Conservation (phyloP, 352 stramenopile species). For the Peronospora farinosa region DNA sequence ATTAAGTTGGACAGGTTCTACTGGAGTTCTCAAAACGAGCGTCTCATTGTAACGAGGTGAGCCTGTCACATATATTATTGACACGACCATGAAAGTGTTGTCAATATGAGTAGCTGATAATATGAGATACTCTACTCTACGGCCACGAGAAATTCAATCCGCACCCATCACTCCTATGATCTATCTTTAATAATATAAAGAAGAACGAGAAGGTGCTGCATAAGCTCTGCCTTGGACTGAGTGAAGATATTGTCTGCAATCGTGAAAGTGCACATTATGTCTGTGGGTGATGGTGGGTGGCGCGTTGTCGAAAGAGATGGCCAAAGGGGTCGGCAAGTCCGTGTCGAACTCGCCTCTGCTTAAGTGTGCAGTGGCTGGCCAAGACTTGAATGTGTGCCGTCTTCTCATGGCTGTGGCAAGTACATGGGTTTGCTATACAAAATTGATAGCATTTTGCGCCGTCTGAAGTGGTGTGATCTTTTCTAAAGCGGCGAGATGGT, state of each 20-base stretch:
- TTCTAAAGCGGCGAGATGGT: constrained; percentile 94
- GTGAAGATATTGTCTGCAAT: constrained; percentile 97
- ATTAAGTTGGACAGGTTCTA: no score
- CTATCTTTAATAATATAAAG: no score
- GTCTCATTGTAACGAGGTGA: no score
- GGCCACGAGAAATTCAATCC: no score
- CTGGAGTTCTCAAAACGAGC: no score
- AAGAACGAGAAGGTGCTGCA: constrained; percentile 85
- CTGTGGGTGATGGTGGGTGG: constrained; percentile 88
- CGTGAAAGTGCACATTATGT: constrained; percentile 97
- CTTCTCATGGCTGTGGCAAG: constrained; percentile 94
- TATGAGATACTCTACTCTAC: no score
- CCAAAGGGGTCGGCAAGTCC: constrained; percentile 87
- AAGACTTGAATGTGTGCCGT: constrained; percentile 97
- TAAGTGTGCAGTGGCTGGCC: constrained; percentile 96
- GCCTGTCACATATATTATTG: no score
- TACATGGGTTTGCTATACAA: constrained; percentile 94
- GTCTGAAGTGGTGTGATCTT: constrained; percentile 85
- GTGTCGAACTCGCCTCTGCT: constrained; percentile 94
- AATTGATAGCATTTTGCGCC: constrained; percentile 64
- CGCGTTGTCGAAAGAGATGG: constrained; percentile 68
- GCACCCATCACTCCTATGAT: no score
- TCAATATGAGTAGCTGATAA: no score
- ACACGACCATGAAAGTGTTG: no score
- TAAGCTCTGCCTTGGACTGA: constrained; percentile 90